Evolutionary conservation across 805 yeast genomes (phyloP).

Genomic region (Jamesozyma lodderae): DNA sequence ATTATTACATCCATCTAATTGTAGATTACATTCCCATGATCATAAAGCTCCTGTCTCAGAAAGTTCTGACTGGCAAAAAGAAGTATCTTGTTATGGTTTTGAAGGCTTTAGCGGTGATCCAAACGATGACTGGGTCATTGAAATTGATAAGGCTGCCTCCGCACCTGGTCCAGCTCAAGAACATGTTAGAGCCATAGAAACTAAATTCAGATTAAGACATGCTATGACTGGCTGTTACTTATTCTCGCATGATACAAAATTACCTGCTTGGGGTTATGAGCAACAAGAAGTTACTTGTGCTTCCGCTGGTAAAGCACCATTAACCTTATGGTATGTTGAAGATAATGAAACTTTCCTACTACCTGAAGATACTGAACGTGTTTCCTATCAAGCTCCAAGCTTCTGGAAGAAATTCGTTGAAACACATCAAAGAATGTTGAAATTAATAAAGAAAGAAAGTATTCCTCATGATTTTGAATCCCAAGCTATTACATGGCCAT

Average conservation of each 20-base stretch:
- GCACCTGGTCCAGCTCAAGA: conserved; percentile 44
- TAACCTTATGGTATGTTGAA: conserved; percentile 69
- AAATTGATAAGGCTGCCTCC: conserved; percentile 52
- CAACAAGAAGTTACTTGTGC: conserved; percentile 85
- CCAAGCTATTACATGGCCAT: conserved; percentile 65
- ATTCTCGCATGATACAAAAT: conserved; percentile 60
- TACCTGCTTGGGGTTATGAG: conserved; percentile 74
- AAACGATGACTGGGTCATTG: conserved; percentile 74
- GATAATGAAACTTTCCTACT: conserved; percentile 47
- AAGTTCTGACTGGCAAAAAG: conserved; percentile 71
- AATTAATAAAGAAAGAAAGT: conserved; percentile 56
- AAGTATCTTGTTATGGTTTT: conserved; percentile 67
- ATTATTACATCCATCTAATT: conserved; percentile 45
- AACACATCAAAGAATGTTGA: conserved; percentile 67
- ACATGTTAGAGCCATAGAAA: conserved; percentile 54
- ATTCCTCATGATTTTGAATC: conserved; percentile 65
- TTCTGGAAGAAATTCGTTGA: conserved; percentile 56
- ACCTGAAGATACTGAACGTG: conserved; percentile 37
- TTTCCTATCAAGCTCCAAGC: conserved; percentile 44
- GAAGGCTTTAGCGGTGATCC: conserved; percentile 76
- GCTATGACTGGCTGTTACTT: conserved; percentile 74
- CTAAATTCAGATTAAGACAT: conserved; percentile 65
- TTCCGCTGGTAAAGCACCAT: conserved; percentile 51
- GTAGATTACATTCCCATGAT: conserved; percentile 81
- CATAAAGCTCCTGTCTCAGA: conserved; percentile 74